Conservation (phyloP, 371 early-diverging fungal species). For the Circinella umbellata region DNA sequence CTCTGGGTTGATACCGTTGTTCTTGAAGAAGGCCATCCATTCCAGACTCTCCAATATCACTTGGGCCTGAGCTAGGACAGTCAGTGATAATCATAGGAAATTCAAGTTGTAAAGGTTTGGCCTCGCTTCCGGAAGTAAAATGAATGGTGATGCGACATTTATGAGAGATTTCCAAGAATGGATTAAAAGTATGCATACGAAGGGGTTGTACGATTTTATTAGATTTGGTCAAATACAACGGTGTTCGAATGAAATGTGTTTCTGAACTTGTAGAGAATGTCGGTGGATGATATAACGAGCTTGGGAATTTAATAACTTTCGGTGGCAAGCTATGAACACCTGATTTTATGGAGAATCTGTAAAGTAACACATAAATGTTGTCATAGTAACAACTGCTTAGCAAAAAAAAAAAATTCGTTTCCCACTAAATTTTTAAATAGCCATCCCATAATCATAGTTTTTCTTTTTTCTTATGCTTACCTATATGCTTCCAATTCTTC, state of each 20-base stretch:
- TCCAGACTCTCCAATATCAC: too few species aligned
- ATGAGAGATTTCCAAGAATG: constrained; percentile 50
- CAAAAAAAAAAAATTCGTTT: background rate
- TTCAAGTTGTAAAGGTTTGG: constrained; percentile 34
- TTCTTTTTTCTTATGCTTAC: constrained; percentile 19
- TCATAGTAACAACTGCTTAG: background rate
- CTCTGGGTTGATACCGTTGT: constrained; percentile 5
- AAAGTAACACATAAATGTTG: background rate
- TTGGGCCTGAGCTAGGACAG: constrained; percentile 28
- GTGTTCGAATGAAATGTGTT: constrained; percentile 49
- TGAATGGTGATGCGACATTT: constrained; percentile 36
- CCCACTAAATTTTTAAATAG: background rate
- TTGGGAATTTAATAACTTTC: constrained; percentile 38
- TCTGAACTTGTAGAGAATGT: constrained; percentile 42
- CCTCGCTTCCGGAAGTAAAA: constrained; percentile 23
- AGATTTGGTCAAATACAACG: constrained; percentile 17
- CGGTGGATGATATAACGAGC: constrained; percentile 41
- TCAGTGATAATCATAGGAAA: constrained; percentile 54
- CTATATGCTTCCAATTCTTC: constrained; percentile 50
- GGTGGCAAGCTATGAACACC: constrained; percentile 46
- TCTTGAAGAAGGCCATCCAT: background rate
- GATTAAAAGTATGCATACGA: constrained; percentile 45
- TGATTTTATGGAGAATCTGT: constrained; percentile 43
- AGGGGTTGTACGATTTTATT: constrained; percentile 17
- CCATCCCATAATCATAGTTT: too few species aligned